Evolutionary conservation across 257 asterid species (phyloP), one percentile per base, ranked within the genome.

Genomic region (Plantago major): DNA sequence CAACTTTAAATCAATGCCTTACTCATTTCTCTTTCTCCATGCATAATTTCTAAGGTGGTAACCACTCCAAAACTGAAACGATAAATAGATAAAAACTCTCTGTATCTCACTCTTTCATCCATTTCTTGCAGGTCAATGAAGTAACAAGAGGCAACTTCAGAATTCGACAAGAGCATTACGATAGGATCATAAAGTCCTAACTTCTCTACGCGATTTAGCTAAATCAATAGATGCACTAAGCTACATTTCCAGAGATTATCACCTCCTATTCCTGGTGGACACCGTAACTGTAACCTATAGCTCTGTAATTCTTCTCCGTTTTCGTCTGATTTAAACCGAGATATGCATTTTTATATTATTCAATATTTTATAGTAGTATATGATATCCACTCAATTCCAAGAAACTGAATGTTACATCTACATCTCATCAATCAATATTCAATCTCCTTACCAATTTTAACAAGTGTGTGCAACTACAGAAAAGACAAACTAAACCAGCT

Each of bases 101-200:
- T n/a, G n/a, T n/a, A n/a, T n/a, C n/a, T n/a, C n/a, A n/a, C n/a
- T n/a, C n/a, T 46, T 8, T 42, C 6, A 17, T 37, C 46, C 11
- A 5, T 42, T 55, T 49, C 33, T 56, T 55, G 69, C 72, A 72
- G 69, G 72, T 37, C 42, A 50, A 28, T 62, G 37, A n/a, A 61
- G 48, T n/a, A 45, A 33, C 8, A 18, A 64, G 58, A 51, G 15
- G 53, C 30, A 17, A 55, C 48, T 43, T 13, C 14, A 37, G 42
- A 55, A 15, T 42, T 62, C 49, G 33, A 30, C 43, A 30, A 22
- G 53, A 10, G 48, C 60, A 30, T 14, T 54, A 18, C 7, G 7
- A 14, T 14, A 47, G 22, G 37, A 30, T 30, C 37, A 3, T 51
- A 51, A 51, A 19, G n/a, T 51, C 10, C 55, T n/a, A 49, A 49